A percentile compares a stretch with the other conserved stretches of the same genome.
Conservation (phyloP, 306 rosid species). For the Castanopsis chinensis region DNA sequence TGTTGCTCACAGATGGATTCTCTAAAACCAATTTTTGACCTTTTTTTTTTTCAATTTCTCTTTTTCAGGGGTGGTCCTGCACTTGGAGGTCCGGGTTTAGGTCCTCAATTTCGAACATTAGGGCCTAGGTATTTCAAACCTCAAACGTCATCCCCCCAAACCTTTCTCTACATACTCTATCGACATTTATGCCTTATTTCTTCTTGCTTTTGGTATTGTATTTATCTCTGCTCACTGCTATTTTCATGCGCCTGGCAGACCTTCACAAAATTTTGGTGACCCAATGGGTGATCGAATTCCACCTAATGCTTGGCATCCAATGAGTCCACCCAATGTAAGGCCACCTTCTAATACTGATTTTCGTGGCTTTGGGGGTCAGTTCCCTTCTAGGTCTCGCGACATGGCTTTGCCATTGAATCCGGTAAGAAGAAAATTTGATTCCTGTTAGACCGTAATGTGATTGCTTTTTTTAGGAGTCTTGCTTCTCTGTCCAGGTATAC, state of each 20-base stretch:
- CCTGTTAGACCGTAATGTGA: no score
- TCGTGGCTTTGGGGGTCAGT: constrained; percentile 57
- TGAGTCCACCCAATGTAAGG: constrained; percentile 64
- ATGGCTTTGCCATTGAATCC: constrained; percentile 45
- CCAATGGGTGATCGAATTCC: constrained; percentile 57
- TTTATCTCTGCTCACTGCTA: constrained; percentile 15
- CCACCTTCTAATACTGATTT: constrained; percentile 50
- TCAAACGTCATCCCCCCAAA: not conserved
- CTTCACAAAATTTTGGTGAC: constrained; percentile 49
- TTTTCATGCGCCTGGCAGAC: constrained; percentile 37
- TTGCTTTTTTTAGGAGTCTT: not conserved
- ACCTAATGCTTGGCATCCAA: constrained; percentile 67
- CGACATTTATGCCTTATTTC: constrained; percentile 17
- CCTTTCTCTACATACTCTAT: not conserved
- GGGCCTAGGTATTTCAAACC: constrained; percentile 58
- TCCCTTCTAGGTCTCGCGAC: constrained; percentile 69
- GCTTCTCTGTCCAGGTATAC: not conserved
- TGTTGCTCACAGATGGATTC: constrained; percentile 9
- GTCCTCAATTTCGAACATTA: constrained; percentile 73
- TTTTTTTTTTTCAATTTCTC: constrained; percentile 16
- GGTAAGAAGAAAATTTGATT: constrained; percentile 36
- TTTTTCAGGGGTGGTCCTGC: constrained; percentile 55
- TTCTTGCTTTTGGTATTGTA: constrained; percentile 8
- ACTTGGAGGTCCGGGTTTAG: constrained; percentile 71
- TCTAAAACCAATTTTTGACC: constrained; percentile 2